Evolutionary conservation across 2,329 filamentous ascomycete species (phyloP).

Genomic region (Hypoxylon sp.): DNA sequence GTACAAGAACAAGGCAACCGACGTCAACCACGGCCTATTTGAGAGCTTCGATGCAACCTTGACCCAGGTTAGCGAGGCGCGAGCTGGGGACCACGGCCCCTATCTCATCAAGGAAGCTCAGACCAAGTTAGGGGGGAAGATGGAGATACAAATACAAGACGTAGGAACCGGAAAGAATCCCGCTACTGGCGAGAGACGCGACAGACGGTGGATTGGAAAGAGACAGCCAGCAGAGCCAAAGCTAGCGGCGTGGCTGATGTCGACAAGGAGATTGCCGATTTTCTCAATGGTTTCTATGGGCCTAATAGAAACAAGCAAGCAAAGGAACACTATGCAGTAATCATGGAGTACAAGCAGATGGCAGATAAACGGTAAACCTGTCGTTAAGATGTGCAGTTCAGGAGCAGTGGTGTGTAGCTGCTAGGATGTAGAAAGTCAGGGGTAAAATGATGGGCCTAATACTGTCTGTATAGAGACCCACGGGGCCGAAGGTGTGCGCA

Average conservation of each 20-base stretch:
- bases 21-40: not conserved
- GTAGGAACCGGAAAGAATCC: slow-evolving; percentile 7
- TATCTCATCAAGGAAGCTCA: slow-evolving; percentile 4
- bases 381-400: slow-evolving; percentile 5
- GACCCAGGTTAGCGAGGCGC: slow-evolving; percentile 1
- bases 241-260: slow-evolving; percentile 7
- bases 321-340: slow-evolving; percentile 4
- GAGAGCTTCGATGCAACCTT: slow-evolving; percentile 1
- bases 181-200: slow-evolving; percentile 8
- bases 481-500: too few relatives aligned
- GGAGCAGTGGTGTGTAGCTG: not conserved
- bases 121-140: not conserved
- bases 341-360: slow-evolving; percentile 5
- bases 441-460: too few relatives aligned
- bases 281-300: slow-evolving; percentile 6
- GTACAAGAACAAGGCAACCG: slow-evolving; percentile 4
- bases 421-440: too few relatives aligned
- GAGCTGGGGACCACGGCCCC: slow-evolving; percentile 12
- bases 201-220: slow-evolving; percentile 12
- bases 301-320: not conserved
- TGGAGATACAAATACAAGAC: slow-evolving; percentile 4
- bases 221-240: slow-evolving; percentile 2
- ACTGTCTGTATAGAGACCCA: too few relatives aligned
- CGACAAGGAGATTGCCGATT: slow-evolving; percentile 7
- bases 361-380: not conserved